A percentile compares a stretch with the other conserved stretches of the same genome.
These are phyloP conservation scores for Ceratobasidium theobromae DNA, from an alignment of 1,284 basidiomycete species.

Conservation along the genomic window DNA sequence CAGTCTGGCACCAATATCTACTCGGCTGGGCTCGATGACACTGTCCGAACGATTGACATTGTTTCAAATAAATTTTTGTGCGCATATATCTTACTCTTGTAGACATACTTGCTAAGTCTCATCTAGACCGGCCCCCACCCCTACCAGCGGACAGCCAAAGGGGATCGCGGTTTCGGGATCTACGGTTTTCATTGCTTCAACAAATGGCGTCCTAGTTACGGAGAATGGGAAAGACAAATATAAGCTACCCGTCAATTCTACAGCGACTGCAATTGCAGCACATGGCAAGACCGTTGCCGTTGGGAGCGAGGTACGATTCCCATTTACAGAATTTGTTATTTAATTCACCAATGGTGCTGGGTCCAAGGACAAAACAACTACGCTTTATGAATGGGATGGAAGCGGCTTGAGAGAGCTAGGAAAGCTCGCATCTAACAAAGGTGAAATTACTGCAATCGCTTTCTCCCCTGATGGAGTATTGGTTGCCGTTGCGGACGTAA, in stretches of 20 bases:
- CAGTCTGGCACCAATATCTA: conserved; percentile 55
- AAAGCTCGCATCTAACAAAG: conserved; percentile 69
- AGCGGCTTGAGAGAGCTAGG: conserved; percentile 56
- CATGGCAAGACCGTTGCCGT: conserved; percentile 61
- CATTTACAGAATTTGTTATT: neutral
- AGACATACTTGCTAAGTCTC: conserved; percentile 61
- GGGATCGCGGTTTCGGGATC: conserved; percentile 63
- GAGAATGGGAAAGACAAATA: conserved; percentile 65
- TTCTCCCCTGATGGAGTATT: conserved; percentile 78
- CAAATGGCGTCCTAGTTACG: conserved; percentile 65
- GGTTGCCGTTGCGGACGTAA: conserved; percentile 80
- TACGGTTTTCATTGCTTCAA: conserved; percentile 73
- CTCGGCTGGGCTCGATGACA: conserved; percentile 81
- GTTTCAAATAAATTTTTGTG: conserved; percentile 57
- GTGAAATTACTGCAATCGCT: conserved; percentile 71
- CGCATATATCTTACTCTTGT: conserved; percentile 51
- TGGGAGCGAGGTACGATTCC: conserved; percentile 64
- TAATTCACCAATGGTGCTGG: neutral
- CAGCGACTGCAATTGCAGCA: conserved; percentile 59
- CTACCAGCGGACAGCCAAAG: conserved; percentile 69
- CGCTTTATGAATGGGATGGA: conserved; percentile 71
- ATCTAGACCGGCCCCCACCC: conserved; percentile 41
- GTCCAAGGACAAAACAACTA: conserved; percentile 72
- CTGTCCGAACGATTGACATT: conserved; percentile 64
- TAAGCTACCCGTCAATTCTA: conserved; percentile 55